Conservation (phyloP, 2,329 filamentous ascomycete genomes). For the Ophiocordyceps unilateralis region DNA sequence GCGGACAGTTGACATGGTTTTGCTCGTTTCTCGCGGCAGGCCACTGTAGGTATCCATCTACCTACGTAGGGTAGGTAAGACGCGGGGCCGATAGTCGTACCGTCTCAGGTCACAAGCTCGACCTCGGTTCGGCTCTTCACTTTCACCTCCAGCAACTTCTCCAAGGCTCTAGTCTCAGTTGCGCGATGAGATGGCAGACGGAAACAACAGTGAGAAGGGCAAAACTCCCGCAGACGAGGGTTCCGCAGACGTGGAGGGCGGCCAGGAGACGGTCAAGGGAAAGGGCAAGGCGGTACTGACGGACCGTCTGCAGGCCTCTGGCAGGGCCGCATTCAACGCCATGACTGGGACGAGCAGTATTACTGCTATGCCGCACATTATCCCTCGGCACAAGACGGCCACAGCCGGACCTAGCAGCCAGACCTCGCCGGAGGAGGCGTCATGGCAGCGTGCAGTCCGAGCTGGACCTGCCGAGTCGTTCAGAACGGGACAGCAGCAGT, state of each 20-base stretch:
- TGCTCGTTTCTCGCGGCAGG: too few species aligned
- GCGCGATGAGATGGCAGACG: too few species aligned
- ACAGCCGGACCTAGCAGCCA: not conserved
- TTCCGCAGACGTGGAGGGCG: not conserved
- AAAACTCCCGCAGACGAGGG: too few species aligned
- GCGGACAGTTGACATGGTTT: too few species aligned
- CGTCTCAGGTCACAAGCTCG: too few species aligned
- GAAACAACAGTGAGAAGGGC: too few species aligned
- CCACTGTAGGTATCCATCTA: too few species aligned
- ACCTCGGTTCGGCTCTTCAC: too few species aligned
- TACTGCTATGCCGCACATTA: slow-evolving; percentile 4
- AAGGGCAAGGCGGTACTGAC: slow-evolving; percentile 4
- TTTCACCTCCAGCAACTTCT: too few species aligned
- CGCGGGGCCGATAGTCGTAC: too few species aligned
- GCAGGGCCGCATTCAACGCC: slow-evolving; percentile 10
- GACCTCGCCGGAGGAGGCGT: not conserved
- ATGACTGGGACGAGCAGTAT: slow-evolving; percentile 5
- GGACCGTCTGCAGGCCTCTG: slow-evolving; percentile 12
- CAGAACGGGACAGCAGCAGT: not conserved
- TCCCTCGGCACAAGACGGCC: slow-evolving; percentile 7
- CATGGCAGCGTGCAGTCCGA: not conserved
- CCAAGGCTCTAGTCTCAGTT: too few species aligned
- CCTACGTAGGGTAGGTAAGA: too few species aligned
- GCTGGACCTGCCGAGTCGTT: not conserved
- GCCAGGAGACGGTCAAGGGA: slow-evolving; percentile 4